Percentiles rank a stretch among this genome's conserved stretches.
Conservation (phyloP, 208 protist genomes). For the Crithidia sp. region DNA sequence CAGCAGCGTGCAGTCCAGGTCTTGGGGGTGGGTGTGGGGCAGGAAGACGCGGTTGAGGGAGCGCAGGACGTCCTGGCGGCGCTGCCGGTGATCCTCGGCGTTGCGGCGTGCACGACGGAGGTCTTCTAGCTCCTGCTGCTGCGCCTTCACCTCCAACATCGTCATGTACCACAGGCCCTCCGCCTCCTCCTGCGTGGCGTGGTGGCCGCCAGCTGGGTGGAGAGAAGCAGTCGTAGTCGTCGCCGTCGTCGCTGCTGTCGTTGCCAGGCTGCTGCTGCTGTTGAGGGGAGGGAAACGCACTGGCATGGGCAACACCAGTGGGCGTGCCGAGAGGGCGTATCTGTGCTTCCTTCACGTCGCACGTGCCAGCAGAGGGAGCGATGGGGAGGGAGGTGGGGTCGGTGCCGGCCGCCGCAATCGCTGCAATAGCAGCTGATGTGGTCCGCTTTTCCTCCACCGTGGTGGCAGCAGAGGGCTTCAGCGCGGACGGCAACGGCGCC, state of each 20-base stretch:
- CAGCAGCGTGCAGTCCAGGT: constrained; percentile 48
- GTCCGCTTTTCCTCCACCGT: too few relatives aligned
- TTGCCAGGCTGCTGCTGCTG: not conserved
- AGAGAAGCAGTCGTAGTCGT: not conserved
- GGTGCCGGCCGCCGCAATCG: too few relatives aligned
- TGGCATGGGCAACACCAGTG: not conserved
- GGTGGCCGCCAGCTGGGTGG: not conserved
- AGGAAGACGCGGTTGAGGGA: constrained; percentile 58
- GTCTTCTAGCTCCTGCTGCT: constrained; percentile 64
- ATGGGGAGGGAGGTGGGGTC: not conserved
- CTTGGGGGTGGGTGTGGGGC: constrained; percentile 44
- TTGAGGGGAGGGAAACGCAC: not conserved
- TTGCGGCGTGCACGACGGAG: constrained; percentile 34
- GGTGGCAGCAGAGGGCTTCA: too few relatives aligned
- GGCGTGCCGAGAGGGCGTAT: constrained; percentile 4
- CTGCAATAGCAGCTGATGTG: too few relatives aligned
- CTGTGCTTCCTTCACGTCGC: constrained; percentile 1
- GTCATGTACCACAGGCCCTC: constrained; percentile 67
- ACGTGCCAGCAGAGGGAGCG: not conserved
- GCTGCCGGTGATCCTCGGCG: constrained; percentile 48
- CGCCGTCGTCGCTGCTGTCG: too few relatives aligned
- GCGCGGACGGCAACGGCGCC: not conserved
- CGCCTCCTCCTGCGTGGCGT: constrained; percentile 20
- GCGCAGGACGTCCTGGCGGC: constrained; percentile 36
- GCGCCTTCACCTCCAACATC: constrained; percentile 72